Conservation (phyloP, 768 basidiomycete species). For the Boletus subcaerulescens region DNA sequence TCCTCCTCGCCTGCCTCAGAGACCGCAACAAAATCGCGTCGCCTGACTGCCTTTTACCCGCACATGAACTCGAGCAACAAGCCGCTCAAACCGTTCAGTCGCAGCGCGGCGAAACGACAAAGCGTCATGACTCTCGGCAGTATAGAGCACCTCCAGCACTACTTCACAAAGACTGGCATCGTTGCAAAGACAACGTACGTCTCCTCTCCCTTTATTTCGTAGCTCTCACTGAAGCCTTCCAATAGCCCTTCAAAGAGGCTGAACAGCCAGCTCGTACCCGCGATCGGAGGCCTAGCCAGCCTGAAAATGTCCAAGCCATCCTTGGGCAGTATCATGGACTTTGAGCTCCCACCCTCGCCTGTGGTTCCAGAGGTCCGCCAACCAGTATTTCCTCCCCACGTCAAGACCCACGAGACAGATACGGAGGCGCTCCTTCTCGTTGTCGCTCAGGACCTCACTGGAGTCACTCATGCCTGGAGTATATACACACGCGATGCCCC, state of each 20-base stretch:
- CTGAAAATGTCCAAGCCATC: conserved; percentile 39
- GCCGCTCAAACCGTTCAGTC: conserved; percentile 79
- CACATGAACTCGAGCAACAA: conserved; percentile 69
- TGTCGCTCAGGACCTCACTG: conserved; percentile 69
- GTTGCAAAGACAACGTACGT: conserved; percentile 68
- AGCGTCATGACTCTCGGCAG: conserved; percentile 94
- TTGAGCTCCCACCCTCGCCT: conserved; percentile 73
- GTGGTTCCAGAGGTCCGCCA: conserved; percentile 44
- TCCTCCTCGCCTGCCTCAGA: conserved; percentile 28
- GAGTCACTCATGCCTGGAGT: conserved; percentile 63
- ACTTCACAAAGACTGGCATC: conserved; percentile 88
- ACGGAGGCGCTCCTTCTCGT: conserved; percentile 75
- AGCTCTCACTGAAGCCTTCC: conserved; percentile 8
- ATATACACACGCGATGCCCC: conserved; percentile 33
- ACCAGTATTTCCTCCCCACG: conserved; percentile 49
- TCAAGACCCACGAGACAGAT: conserved; percentile 69
- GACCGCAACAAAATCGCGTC: conserved; percentile 48
- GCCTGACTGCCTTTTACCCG: conserved; percentile 77
- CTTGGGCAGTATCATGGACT: conserved; percentile 42
- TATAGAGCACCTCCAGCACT: conserved; percentile 93
- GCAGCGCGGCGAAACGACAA: conserved; percentile 89
- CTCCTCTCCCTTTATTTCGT: neutral
- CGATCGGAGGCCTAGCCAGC: conserved; percentile 60
- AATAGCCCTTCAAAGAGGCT: conserved; percentile 46
- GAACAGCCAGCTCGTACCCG: conserved; percentile 67